These are phyloP conservation scores for Brettanomyces anomalus DNA, from an alignment of 805 yeast species.

Conservation along the genomic window DNA sequence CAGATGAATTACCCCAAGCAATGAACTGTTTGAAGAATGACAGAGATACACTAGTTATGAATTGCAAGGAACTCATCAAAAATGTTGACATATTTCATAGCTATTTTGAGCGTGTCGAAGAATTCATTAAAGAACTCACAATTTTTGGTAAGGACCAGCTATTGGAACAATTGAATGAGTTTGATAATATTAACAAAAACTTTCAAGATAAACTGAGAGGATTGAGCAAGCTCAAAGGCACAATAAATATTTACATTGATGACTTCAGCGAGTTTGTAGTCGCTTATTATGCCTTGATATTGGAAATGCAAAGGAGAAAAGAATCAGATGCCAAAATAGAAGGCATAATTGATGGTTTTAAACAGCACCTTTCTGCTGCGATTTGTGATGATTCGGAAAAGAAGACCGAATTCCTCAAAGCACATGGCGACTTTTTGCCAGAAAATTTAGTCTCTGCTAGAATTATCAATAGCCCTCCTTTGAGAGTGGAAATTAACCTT, in stretches of 20 bases:
- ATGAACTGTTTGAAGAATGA: slow-evolving; percentile 36
- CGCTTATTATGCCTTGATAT: slow-evolving; percentile 42
- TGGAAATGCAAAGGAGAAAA: slow-evolving; percentile 45
- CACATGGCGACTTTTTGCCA: slow-evolving; percentile 51
- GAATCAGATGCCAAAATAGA: slow-evolving; percentile 32
- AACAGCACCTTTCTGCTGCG: slow-evolving; percentile 28
- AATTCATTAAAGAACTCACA: slow-evolving; percentile 14
- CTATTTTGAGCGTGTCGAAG: slow-evolving; percentile 11
- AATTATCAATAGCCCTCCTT: slow-evolving; percentile 16
- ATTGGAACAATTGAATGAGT: slow-evolving; percentile 12
- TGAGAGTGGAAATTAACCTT: slow-evolving; percentile 15
- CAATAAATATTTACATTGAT: slow-evolving; percentile 21
- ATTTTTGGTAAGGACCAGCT: slow-evolving; percentile 24
- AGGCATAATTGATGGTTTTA: slow-evolving; percentile 32
- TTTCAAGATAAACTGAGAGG: slow-evolving; percentile 7
- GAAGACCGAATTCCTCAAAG: slow-evolving; percentile 34
- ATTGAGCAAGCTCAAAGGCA: slow-evolving; percentile 8
- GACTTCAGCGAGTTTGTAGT: slow-evolving; percentile 43
- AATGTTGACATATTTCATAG: slow-evolving; percentile 14
- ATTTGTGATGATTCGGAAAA: slow-evolving; percentile 34
- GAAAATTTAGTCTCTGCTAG: slow-evolving; percentile 20
- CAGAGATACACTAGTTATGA: slow-evolving; percentile 19
- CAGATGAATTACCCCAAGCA: slow-evolving; percentile 49
- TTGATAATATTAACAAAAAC: slow-evolving; percentile 7
- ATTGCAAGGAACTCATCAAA: slow-evolving; percentile 21